Evolutionary conservation across 495 filamentous ascomycete genomes (phyloP).

Genomic region (Talaromyces stipitatus): DNA sequence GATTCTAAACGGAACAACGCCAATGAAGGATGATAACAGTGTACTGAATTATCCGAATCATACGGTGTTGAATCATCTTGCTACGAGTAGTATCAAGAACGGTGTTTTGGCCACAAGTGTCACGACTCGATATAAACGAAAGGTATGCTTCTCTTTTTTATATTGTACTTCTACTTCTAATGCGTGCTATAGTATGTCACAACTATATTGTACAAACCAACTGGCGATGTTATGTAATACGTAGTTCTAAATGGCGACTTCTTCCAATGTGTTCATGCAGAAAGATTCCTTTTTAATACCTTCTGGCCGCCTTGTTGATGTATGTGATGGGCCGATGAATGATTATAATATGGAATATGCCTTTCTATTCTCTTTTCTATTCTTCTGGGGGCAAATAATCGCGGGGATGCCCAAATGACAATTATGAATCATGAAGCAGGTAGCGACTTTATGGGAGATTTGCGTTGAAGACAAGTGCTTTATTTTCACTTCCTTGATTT

Average conservation of each 20-base stretch:
- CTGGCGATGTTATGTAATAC: constrained; percentile 37
- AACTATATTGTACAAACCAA: constrained; percentile 95
- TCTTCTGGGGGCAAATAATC: too few species aligned
- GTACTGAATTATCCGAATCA: constrained; percentile 95
- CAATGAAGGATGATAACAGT: constrained; percentile 96
- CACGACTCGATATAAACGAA: constrained; percentile 92
- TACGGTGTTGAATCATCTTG: constrained; percentile 91
- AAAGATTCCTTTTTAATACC: neutral
- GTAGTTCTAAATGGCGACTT: neutral
- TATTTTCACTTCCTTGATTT: too few species aligned
- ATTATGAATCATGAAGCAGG: too few species aligned
- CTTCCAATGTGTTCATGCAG: neutral
- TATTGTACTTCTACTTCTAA: constrained; percentile 5
- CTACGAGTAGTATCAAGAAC: constrained; percentile 98
- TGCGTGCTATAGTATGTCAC: constrained; percentile 71
- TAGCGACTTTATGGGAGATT: too few species aligned
- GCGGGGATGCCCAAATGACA: too few species aligned
- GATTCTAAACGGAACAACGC: constrained; percentile 80
- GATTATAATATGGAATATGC: neutral
- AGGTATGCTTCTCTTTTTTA: constrained; percentile 48
- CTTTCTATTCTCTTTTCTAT: neutral
- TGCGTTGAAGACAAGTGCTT: too few species aligned
- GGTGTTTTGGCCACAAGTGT: constrained; percentile 93
- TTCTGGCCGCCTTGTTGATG: neutral
- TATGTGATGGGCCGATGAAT: neutral